Percentiles rank a stretch among this genome's conserved stretches.
These are phyloP conservation scores for Yarrowia keelungensis DNA, from an alignment of 805 yeast genomes.

Conservation along the genomic window DNA sequence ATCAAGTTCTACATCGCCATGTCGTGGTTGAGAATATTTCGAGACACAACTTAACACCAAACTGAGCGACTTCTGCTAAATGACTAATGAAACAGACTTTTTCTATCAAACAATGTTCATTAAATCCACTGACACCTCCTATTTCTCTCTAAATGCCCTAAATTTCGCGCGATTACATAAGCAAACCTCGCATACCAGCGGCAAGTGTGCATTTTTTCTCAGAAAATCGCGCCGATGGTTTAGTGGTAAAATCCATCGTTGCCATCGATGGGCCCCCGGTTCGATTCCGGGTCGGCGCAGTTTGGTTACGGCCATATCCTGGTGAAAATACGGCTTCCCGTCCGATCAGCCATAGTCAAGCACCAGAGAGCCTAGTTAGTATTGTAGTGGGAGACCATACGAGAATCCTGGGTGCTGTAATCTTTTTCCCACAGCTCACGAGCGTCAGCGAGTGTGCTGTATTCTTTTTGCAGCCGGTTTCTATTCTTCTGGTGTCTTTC, in stretches of 20 bases:
- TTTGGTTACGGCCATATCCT: slow-evolving; percentile 36
- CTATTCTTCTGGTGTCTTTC: no score
- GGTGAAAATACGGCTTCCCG: slow-evolving; percentile 38
- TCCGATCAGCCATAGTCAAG: slow-evolving; percentile 37
- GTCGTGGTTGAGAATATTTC: no score
- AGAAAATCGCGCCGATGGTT: slow-evolving; percentile 17
- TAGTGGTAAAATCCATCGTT: slow-evolving; percentile 33
- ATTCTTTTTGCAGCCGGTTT: background rate
- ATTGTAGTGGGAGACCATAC: slow-evolving; percentile 37
- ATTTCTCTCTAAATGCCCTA: background rate
- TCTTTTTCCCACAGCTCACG: background rate
- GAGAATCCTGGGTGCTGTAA: slow-evolving; percentile 35
- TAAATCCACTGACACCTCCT: no score
- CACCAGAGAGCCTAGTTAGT: slow-evolving; percentile 37
- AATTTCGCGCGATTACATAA: background rate
- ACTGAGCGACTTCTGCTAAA: no score
- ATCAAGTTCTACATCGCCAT: no score
- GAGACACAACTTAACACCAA: no score
- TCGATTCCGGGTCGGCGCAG: slow-evolving; percentile 28
- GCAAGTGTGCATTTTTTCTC: background rate
- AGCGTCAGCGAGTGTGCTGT: no score
- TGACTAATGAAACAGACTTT: no score
- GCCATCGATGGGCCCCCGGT: slow-evolving; percentile 37
- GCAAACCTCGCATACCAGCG: no score
- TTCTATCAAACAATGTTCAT: no score